phyloP scores from a whole-genome alignment of 441 rosid genomes.

The Pelargonium citronellum region DNA sequence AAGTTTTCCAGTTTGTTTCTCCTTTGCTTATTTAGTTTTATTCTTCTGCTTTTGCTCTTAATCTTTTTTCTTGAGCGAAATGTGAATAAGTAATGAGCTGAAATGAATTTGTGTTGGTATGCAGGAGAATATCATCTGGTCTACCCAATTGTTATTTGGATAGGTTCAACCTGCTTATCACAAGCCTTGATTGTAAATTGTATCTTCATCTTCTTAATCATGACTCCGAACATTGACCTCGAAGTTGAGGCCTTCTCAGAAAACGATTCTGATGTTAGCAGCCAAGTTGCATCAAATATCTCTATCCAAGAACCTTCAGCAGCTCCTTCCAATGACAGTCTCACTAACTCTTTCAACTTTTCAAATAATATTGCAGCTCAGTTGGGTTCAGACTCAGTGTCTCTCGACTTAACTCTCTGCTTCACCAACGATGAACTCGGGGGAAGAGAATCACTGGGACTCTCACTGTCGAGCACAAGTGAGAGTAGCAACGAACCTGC shows the following conservation, averaged over 20 bases:
- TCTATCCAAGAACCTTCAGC: slow-evolving; percentile 33
- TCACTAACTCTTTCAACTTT: slow-evolving; percentile 23
- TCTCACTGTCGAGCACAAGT: slow-evolving; percentile 54
- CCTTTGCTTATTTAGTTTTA: no score
- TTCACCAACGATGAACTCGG: slow-evolving; percentile 31
- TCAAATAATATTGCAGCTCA: slow-evolving; percentile 20
- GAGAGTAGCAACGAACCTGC: slow-evolving; percentile 50
- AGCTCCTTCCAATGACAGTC: slow-evolving; percentile 33
- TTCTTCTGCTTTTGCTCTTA: neutral
- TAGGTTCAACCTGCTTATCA: neutral
- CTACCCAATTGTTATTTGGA: slow-evolving; percentile 5
- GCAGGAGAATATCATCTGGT: neutral
- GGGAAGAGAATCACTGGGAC: slow-evolving; percentile 32
- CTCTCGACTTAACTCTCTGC: slow-evolving; percentile 47
- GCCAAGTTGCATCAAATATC: slow-evolving; percentile 65
- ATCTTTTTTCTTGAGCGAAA: neutral
- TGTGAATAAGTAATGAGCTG: no score
- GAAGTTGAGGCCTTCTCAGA: slow-evolving; percentile 49
- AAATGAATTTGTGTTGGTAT: neutral
- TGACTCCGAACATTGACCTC: slow-evolving; percentile 49
- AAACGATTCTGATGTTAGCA: slow-evolving; percentile 44
- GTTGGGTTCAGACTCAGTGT: slow-evolving; percentile 30
- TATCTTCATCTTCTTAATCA: slow-evolving; percentile 21
- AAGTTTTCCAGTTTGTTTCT: no score
- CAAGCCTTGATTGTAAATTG: slow-evolving; percentile 12